phyloP scores from a whole-genome alignment of 768 basidiomycete genomes.

The Pisolithus microcarpus region DNA sequence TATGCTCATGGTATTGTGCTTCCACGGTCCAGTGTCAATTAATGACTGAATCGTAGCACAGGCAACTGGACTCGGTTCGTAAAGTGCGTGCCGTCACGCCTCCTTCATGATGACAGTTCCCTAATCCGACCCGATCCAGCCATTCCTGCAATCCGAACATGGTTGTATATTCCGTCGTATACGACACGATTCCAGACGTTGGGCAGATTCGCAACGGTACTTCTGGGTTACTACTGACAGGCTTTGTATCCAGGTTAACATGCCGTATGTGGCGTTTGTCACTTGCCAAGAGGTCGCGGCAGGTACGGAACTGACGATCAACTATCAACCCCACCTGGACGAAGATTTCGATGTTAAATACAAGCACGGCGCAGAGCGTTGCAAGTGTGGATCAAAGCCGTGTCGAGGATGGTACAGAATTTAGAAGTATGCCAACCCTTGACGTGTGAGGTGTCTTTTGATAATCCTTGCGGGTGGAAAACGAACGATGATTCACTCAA shows the following conservation, averaged over 20 bases:
- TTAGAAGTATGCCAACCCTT: conserved; percentile 1
- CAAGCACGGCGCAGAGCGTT: conserved; percentile 26
- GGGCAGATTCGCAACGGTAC: conserved; percentile 9
- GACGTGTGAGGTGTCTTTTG: too few species aligned
- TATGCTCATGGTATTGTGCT: conserved; percentile 38
- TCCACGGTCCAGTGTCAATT: not conserved
- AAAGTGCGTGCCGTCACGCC: conserved; percentile 40
- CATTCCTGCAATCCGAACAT: conserved; percentile 65
- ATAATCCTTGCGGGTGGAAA: too few species aligned
- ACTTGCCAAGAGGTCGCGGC: conserved; percentile 42
- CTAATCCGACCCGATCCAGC: conserved; percentile 29
- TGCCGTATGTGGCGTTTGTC: conserved; percentile 57
- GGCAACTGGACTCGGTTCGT: conserved; percentile 76
- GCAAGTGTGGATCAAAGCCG: conserved; percentile 29
- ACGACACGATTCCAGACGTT: conserved; percentile 54
- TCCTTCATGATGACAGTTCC: not conserved
- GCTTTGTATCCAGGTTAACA: conserved; percentile 37
- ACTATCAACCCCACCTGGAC: conserved; percentile 48
- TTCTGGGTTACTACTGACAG: not conserved
- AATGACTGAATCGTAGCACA: conserved; percentile 18
- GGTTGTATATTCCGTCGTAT: conserved; percentile 50
- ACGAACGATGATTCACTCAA: too few species aligned
- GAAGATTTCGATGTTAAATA: conserved; percentile 16
- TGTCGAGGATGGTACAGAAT: conserved; percentile 34
- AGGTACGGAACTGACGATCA: conserved; percentile 52